These are phyloP conservation scores for Cyberlindnera maritima DNA, from an alignment of 805 yeast genomes.

Conservation along the genomic window DNA sequence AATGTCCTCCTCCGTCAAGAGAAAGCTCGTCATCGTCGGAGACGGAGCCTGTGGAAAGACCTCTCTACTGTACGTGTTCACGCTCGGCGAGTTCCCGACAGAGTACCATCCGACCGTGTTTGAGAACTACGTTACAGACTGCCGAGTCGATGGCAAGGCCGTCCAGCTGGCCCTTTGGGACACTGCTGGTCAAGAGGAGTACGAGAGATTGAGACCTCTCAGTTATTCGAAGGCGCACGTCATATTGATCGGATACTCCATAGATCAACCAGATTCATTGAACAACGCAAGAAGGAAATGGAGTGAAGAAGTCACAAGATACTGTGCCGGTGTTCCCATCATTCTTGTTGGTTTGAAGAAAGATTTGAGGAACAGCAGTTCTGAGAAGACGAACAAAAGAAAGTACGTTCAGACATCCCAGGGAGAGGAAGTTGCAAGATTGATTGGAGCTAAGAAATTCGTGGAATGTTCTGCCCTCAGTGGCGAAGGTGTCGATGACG, in stretches of 20 bases:
- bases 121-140: constrained; percentile 91
- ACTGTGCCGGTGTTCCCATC: constrained; percentile 79
- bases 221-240: constrained; percentile 87
- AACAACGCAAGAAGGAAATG: constrained; percentile 82
- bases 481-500: constrained; percentile 94
- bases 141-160: constrained; percentile 90
- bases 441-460: constrained; percentile 79
- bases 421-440: constrained; percentile 70
- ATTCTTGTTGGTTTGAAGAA: constrained; percentile 81
- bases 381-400: constrained; percentile 32
- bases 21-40: constrained; percentile 88
- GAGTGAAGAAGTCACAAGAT: constrained; percentile 78
- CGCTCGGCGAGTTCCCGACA: constrained; percentile 89
- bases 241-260: constrained; percentile 80
- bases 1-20: constrained; percentile 36
- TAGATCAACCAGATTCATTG: constrained; percentile 81
- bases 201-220: constrained; percentile 83
- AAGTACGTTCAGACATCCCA: constrained; percentile 49
- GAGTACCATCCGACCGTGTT: constrained; percentile 93
- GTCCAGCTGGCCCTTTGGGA: constrained; percentile 91
- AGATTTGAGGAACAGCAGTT: constrained; percentile 57
- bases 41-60: constrained; percentile 97
- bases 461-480: constrained; percentile 89
- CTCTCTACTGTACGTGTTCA: constrained; percentile 84
- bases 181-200: constrained; percentile 96